Conservation (phyloP, 2,329 filamentous ascomycete species). For the Leptographium procerum region DNA sequence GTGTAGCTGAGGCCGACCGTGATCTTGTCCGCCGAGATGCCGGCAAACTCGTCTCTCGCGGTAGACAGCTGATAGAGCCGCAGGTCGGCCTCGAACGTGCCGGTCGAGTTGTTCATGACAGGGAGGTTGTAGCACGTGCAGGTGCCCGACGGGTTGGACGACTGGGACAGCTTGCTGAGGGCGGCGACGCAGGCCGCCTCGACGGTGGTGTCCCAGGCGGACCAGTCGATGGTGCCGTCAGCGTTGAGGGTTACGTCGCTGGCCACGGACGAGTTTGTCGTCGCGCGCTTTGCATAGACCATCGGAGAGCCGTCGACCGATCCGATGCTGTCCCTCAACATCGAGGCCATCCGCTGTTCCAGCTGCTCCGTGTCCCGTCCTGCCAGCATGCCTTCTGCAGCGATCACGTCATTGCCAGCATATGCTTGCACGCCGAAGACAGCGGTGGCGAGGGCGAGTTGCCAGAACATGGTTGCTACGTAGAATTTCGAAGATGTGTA, state of each 20-base stretch:
- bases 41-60: conserved; percentile 41
- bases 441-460: conserved; percentile 21
- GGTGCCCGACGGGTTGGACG: conserved; percentile 63
- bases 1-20: conserved; percentile 42
- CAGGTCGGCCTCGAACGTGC: conserved; percentile 66
- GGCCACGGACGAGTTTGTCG: conserved; percentile 6
- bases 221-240: conserved; percentile 39
- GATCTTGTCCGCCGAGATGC: conserved; percentile 39
- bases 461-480: conserved; percentile 24
- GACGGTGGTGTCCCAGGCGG: conserved; percentile 44
- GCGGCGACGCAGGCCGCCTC: conserved; percentile 46
- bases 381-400: conserved; percentile 15
- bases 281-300: conserved; percentile 12
- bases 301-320: conserved; percentile 7
- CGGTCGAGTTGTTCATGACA: conserved; percentile 53
- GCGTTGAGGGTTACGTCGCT: conserved; percentile 22
- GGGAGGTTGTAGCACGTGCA: conserved; percentile 77
- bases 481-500: background rate
- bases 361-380: conserved; percentile 14
- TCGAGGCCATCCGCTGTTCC: conserved; percentile 20
- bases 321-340: conserved; percentile 9
- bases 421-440: conserved; percentile 24
- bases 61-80: conserved; percentile 59
- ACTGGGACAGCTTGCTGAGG: conserved; percentile 42
- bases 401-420: conserved; percentile 20